phyloP scores from a whole-genome alignment of 768 basidiomycete species.

The Mycena olivaceomarginata region DNA sequence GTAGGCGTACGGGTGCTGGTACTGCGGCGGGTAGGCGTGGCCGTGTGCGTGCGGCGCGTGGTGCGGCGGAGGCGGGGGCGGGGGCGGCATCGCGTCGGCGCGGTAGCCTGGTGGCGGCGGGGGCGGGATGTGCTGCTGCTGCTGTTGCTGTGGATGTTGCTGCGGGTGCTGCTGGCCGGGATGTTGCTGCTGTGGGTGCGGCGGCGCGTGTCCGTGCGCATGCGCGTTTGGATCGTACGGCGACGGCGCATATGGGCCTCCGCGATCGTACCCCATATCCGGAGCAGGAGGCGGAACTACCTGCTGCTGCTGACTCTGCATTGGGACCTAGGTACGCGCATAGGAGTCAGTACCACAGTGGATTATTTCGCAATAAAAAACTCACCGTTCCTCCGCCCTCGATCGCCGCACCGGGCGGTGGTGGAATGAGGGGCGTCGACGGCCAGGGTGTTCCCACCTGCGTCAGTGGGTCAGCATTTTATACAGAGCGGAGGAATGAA shows the following conservation, averaged over 20 bases:
- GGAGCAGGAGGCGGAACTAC: conserved; percentile 2
- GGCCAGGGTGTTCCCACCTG: conserved; percentile 40
- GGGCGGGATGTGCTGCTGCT: conserved; percentile 43
- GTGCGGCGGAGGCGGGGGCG: conserved; percentile 42
- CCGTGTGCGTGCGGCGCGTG: background rate
- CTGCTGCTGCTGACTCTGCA: conserved; percentile 1
- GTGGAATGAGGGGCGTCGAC: conserved; percentile 42
- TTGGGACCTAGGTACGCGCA: background rate
- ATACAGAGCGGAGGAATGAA: too few species aligned
- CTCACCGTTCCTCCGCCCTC: conserved; percentile 31
- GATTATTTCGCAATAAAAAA: background rate
- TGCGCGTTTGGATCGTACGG: conserved; percentile 37
- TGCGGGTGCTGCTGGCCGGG: conserved; percentile 46
- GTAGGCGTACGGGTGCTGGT: conserved; percentile 42
- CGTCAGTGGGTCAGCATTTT: background rate
- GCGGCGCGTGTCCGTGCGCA: conserved; percentile 36
- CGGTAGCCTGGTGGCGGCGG: conserved; percentile 46
- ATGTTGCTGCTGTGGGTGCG: conserved; percentile 49
- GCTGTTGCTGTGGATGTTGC: conserved; percentile 43
- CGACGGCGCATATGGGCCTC: conserved; percentile 39
- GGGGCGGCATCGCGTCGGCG: conserved; percentile 45
- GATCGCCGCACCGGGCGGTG: conserved; percentile 46
- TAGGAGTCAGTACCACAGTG: background rate
- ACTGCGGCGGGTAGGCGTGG: conserved; percentile 37
- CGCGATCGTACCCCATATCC: conserved; percentile 42